Conservation (phyloP, 495 filamentous ascomycete species). For the Aspergillus campestris region DNA sequence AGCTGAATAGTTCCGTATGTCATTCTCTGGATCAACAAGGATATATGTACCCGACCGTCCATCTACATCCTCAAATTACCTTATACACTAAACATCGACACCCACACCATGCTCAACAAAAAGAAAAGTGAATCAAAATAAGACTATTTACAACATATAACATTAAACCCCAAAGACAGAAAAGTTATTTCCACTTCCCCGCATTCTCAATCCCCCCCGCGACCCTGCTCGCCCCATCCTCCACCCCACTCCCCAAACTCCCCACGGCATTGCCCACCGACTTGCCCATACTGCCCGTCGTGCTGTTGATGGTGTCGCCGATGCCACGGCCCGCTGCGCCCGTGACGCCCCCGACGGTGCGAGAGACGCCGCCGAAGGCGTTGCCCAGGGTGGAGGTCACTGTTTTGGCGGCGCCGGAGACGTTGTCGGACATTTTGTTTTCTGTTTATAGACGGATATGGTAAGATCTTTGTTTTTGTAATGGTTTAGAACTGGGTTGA, state of each 20-base stretch:
- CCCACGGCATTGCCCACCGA: slow-evolving; percentile 59
- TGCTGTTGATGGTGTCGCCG: slow-evolving; percentile 54
- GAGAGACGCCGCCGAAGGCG: slow-evolving; percentile 53
- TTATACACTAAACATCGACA: too few species aligned
- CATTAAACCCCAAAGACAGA: too few species aligned
- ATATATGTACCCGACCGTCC: too few species aligned
- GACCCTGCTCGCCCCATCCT: slow-evolving; percentile 47
- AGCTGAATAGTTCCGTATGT: too few species aligned
- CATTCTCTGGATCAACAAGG: slow-evolving; percentile 11
- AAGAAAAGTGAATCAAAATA: neutral
- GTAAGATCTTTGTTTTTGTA: too few species aligned
- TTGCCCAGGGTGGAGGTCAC: slow-evolving; percentile 48
- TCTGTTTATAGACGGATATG: neutral
- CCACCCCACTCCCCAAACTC: slow-evolving; percentile 49
- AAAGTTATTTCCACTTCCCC: slow-evolving; percentile 58
- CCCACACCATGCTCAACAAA: slow-evolving; percentile 10
- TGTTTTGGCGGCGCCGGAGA: slow-evolving; percentile 36
- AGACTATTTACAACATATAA: neutral
- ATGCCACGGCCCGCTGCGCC: slow-evolving; percentile 58
- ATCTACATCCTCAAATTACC: too few species aligned
- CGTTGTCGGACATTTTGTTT: neutral
- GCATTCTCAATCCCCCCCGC: slow-evolving; percentile 60
- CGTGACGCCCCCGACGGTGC: slow-evolving; percentile 60
- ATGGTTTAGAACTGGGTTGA: too few species aligned
- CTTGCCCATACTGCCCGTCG: slow-evolving; percentile 54